Evolutionary conservation across 345 rosid genomes (phyloP), one percentile per base, ranked within the genome.

Genomic region (Pelargonium nanum): DNA sequence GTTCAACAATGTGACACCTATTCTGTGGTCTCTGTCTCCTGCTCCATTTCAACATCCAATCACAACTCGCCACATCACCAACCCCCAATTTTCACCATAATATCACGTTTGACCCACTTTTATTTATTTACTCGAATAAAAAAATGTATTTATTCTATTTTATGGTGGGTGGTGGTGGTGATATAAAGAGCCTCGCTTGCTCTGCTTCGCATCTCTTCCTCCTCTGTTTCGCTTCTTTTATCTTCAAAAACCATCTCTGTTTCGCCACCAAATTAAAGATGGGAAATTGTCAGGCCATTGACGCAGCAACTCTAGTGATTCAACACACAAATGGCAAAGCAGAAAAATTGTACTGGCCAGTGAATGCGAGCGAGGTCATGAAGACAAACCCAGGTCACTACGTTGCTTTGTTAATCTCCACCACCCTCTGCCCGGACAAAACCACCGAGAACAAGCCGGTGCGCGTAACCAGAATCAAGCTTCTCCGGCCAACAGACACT

Each of bases 211-310:
- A 55, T 40, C 64, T 17, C 66, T 55, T 56, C 56, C 55, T 20
- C 24, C 65, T 50, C 53, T 1, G 17, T 19, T 15, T 57, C 26
- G 48, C 20, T n/a, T 6, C 28, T 10, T 17, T 1, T 23, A 6
- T 26, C 7, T 51, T 21, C 19, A 28, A n/a, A n/a, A n/a, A n/a
- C n/a, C n/a, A n/a, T n/a, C n/a, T n/a, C n/a, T n/a, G n/a, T n/a
- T n/a, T n/a, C n/a, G n/a, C n/a, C n/a, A 22, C 8, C 24, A 58
- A 52, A 9, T 26, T 24, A 25, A 21, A 16, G 44, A 92, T 92
- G 98, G 98, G 98, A 30, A 92, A 92, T 30, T 92, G 98, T 61
- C 98, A 92, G 70, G 95, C 96, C 15, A 64, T 81, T 21, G 98
- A 92, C 65, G 77, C 98, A 26, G 86, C 91, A 15, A 81, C 84